These are phyloP conservation scores for Zymoseptoria crescenta DNA, from an alignment of 2,329 filamentous ascomycete species.

Conservation along the genomic window DNA sequence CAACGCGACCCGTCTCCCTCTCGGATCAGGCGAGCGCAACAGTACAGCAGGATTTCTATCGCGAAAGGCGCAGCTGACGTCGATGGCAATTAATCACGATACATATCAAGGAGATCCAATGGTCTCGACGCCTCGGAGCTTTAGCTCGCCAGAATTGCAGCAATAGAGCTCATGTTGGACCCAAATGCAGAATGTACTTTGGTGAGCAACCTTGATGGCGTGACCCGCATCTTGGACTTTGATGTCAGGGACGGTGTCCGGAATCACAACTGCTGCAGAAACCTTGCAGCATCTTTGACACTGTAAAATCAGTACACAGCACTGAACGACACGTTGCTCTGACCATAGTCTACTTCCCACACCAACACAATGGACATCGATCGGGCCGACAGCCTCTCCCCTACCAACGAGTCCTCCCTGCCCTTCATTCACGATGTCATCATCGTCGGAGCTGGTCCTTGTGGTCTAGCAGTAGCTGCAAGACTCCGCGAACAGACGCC, in stretches of 20 bases:
- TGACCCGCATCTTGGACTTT: background rate
- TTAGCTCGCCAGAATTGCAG: background rate
- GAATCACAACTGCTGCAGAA: background rate
- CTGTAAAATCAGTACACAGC: background rate
- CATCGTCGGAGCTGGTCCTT: slow-evolving; percentile 67
- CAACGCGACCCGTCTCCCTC: too few species aligned
- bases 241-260: background rate
- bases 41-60: too few species aligned
- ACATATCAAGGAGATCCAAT: background rate
- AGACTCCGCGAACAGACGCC: slow-evolving; percentile 65
- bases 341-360: background rate
- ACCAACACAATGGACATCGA: background rate
- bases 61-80: background rate
- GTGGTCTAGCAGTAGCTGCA: slow-evolving; percentile 65
- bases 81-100: background rate
- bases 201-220: background rate
- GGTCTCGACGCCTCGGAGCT: background rate
- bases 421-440: slow-evolving; percentile 53
- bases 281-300: background rate
- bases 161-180: background rate
- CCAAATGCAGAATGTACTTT: background rate
- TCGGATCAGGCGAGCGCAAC: too few species aligned
- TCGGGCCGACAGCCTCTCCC: slow-evolving; percentile 14
- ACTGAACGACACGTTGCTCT: background rate
- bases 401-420: slow-evolving; percentile 8